These are phyloP conservation scores for Bryum argenteum DNA, from an alignment of 225 moss, liverwort and hornwort species.

Conservation along the genomic window DNA sequence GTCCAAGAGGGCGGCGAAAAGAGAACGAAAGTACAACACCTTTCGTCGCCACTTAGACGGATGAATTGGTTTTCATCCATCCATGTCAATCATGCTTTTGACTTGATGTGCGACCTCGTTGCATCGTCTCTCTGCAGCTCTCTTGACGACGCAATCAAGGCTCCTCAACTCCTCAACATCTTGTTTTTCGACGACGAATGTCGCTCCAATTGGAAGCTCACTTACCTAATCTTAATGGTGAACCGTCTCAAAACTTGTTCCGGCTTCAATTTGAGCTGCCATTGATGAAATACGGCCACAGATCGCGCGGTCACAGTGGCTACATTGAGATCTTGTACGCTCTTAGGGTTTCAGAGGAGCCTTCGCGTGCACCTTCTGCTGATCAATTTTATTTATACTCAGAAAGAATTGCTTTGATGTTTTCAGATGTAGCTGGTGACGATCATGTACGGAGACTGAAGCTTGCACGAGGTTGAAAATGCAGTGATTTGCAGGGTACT, in stretches of 20 bases:
- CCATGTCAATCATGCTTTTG: neutral
- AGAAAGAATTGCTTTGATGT: neutral
- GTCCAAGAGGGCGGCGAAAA: neutral
- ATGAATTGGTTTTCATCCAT: neutral
- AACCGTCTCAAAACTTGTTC: neutral
- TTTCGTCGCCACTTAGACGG: neutral
- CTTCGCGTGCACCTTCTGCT: neutral
- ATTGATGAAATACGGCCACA: neutral
- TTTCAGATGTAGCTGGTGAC: neutral
- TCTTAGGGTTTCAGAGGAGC: constrained; percentile 1
- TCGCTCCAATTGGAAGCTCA: neutral
- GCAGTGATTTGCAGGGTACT: constrained; percentile 4
- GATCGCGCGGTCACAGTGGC: neutral
- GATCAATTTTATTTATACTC: too few species aligned
- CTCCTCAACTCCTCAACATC: neutral
- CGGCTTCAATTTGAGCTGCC: neutral
- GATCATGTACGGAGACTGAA: neutral
- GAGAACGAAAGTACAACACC: neutral
- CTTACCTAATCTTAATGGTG: neutral
- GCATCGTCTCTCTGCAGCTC: neutral
- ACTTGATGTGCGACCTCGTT: neutral
- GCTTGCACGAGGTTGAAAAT: neutral
- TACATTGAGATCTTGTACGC: neutral
- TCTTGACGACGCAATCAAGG: neutral
- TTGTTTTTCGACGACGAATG: neutral